Evolutionary conservation across 1,139 yeast genomes (phyloP).

Genomic region (Yamadazyma diddensiae): DNA sequence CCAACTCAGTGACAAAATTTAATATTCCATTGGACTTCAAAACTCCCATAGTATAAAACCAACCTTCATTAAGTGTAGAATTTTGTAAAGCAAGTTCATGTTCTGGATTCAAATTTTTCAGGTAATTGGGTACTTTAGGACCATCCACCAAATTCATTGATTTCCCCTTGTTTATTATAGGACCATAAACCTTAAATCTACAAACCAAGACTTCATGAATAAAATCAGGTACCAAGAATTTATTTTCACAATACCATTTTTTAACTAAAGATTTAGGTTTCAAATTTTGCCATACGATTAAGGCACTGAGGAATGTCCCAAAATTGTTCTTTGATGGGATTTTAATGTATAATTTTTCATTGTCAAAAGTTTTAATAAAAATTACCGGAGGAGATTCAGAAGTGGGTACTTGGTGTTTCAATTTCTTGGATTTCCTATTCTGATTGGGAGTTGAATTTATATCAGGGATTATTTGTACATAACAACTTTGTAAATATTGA

Average conservation of each 20-base stretch:
- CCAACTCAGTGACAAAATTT: constrained; percentile 60
- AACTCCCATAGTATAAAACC: constrained; percentile 79
- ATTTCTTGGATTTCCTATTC: constrained; percentile 6
- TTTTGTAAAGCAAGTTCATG: constrained; percentile 5
- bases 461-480: constrained; percentile 36
- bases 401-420: not conserved
- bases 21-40: constrained; percentile 65
- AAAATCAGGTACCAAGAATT: constrained; percentile 29
- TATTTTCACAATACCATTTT: constrained; percentile 51
- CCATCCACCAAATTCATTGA: constrained; percentile 41
- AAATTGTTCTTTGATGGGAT: constrained; percentile 44
- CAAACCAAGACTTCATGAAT: constrained; percentile 55
- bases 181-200: constrained; percentile 63
- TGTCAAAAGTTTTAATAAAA: constrained; percentile 45
- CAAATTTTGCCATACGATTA: constrained; percentile 65
- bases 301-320: constrained; percentile 45
- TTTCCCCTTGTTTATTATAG: constrained; percentile 46
- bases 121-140: constrained; percentile 46
- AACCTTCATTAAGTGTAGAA: constrained; percentile 45
- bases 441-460: constrained; percentile 9
- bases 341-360: constrained; percentile 46
- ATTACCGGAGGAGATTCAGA: constrained; percentile 36
- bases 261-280: constrained; percentile 56
- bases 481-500: constrained; percentile 41
- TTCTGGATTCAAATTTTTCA: constrained; percentile 19